Evolutionary conservation across 305 asterid species (phyloP).

Genomic region (Euphrasia arctica): DNA sequence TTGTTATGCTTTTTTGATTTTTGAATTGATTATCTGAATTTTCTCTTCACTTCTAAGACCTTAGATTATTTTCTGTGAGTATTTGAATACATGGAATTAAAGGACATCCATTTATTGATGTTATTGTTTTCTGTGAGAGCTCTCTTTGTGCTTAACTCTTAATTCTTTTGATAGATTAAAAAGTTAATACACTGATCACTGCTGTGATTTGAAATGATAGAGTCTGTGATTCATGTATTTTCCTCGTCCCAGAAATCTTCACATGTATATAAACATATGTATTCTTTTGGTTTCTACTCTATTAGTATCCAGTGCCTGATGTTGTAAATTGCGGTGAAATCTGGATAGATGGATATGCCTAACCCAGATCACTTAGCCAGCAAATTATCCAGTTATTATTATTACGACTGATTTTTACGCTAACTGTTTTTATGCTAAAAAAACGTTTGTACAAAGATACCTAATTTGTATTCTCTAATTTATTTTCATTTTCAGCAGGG

Average conservation of each 20-base stretch:
- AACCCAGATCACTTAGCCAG: neutral
- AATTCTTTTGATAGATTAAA: neutral
- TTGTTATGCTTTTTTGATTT: constrained; percentile 2
- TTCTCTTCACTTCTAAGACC: constrained; percentile 5
- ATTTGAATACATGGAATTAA: neutral
- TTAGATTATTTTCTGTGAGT: constrained; percentile 3
- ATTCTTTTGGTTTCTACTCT: neutral
- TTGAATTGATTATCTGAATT: constrained; percentile 6
- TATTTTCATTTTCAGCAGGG: constrained; percentile 43
- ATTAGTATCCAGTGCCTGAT: constrained; percentile 15
- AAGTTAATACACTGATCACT: neutral
- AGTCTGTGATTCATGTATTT: constrained; percentile 1
- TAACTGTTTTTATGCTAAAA: neutral
- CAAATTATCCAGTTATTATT: constrained; percentile 1
- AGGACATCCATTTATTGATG: constrained; percentile 13
- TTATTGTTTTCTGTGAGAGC: neutral
- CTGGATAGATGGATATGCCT: constrained; percentile 4
- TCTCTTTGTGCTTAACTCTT: neutral
- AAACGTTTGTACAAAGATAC: neutral
- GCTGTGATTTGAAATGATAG: constrained; percentile 9
- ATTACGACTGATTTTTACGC: neutral
- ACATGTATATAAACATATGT: too few species aligned
- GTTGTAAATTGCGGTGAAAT: constrained; percentile 9
- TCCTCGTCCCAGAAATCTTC: neutral
- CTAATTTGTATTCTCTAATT: constrained; percentile 18